Percentiles rank a stretch among this genome's conserved stretches.
Evolutionary conservation across 2,329 filamentous ascomycete genomes (phyloP).

Genomic region (Clonostachys rhizophaga): DNA sequence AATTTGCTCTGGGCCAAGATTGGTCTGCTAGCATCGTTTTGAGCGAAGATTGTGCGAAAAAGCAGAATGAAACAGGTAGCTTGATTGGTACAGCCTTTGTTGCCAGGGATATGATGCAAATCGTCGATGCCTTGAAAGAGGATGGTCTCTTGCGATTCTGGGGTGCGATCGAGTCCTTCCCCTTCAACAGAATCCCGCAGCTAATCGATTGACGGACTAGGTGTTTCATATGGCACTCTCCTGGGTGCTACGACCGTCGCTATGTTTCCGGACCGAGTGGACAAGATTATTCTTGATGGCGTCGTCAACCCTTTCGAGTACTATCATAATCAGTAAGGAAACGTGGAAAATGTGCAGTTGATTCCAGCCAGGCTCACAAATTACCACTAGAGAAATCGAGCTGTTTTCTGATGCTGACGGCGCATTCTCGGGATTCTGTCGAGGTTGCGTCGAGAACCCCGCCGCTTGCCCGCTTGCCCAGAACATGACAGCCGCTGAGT

Average conservation of each 20-base stretch:
- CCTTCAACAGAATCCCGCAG: no score
- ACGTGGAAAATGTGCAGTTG: no score
- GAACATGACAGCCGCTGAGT: conserved; percentile 20
- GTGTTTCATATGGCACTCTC: conserved; percentile 32
- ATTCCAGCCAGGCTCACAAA: no score
- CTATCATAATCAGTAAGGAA: conserved; percentile 9
- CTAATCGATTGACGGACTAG: conserved; percentile 8
- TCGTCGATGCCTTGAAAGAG: conserved; percentile 54
- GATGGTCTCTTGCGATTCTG: conserved; percentile 28
- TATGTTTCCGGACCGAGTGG: conserved; percentile 36
- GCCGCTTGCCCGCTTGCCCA: conserved; percentile 18
- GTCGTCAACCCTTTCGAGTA: conserved; percentile 23
- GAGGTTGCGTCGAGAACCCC: conserved; percentile 15
- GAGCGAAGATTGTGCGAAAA: conserved; percentile 10
- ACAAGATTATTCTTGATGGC: conserved; percentile 29
- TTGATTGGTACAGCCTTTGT: conserved; percentile 40
- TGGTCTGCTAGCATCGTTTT: conserved; percentile 13
- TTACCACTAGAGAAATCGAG: conserved; percentile 11
- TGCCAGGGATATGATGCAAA: conserved; percentile 50
- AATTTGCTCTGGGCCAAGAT: conserved; percentile 9
- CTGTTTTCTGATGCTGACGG: conserved; percentile 15
- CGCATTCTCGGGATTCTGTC: conserved; percentile 17
- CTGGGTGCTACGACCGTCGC: conserved; percentile 29
- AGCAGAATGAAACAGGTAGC: conserved; percentile 18
- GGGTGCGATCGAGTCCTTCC: conserved; percentile 10